These are phyloP conservation scores for Trichoderma parareesei DNA, from an alignment of 495 filamentous ascomycete species.

Conservation along the genomic window DNA sequence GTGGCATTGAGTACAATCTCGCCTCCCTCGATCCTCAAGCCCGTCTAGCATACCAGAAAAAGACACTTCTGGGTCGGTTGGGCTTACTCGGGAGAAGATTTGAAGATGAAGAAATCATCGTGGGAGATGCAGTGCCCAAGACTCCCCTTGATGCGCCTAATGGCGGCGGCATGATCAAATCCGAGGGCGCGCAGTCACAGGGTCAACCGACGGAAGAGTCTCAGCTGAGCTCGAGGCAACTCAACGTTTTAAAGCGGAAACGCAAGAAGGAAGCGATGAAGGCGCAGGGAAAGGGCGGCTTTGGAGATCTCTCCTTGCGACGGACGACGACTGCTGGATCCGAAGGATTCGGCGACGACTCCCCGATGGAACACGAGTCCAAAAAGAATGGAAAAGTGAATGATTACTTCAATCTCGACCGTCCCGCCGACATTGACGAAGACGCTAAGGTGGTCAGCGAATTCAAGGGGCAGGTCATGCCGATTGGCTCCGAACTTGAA, in stretches of 20 bases:
- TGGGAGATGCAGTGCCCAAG: conserved; percentile 30
- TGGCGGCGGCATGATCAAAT: conserved; percentile 35
- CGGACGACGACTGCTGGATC: conserved; percentile 51
- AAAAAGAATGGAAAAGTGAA: conserved; percentile 66
- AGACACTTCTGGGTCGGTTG: conserved; percentile 70
- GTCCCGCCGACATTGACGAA: conserved; percentile 65
- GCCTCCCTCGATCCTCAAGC: conserved; percentile 72
- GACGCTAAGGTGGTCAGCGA: conserved; percentile 89
- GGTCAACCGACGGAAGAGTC: conserved; percentile 45
- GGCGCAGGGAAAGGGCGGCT: conserved; percentile 57
- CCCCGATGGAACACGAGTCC: conserved; percentile 48
- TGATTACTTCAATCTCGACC: conserved; percentile 85
- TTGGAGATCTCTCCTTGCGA: conserved; percentile 77
- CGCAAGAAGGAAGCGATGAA: conserved; percentile 76
- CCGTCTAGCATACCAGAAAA: conserved; percentile 79
- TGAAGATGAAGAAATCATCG: conserved; percentile 69
- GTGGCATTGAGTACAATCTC: conserved; percentile 72
- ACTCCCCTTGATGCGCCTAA: conserved; percentile 32
- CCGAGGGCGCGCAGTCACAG: conserved; percentile 22
- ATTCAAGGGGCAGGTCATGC: conserved; percentile 70
- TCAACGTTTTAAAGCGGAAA: conserved; percentile 90
- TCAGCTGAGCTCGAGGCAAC: conserved; percentile 77
- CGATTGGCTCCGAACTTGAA: conserved; percentile 56
- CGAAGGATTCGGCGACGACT: conserved; percentile 44
- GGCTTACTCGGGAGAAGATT: conserved; percentile 75